Percentiles rank a stretch among this genome's conserved stretches.
Evolutionary conservation across 2,329 filamentous ascomycete species (phyloP).

Genomic region (Claviceps sp.): DNA sequence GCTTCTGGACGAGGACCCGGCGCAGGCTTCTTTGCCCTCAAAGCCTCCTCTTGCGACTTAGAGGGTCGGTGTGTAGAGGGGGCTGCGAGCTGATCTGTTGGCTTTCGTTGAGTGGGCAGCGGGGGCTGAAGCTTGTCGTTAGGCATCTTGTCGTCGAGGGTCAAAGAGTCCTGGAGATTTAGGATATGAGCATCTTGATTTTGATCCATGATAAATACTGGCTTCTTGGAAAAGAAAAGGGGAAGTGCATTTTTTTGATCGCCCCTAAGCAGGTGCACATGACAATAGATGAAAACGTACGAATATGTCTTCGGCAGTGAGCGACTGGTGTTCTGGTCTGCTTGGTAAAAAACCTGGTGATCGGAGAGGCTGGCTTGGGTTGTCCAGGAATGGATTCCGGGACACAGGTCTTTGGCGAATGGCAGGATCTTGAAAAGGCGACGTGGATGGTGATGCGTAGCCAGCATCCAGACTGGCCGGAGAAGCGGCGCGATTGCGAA

Average conservation of each 20-base stretch:
- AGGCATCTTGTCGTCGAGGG: slow-evolving; percentile 45
- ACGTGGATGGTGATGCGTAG: slow-evolving; percentile 29
- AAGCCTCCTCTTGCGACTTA: slow-evolving; percentile 53
- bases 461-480: slow-evolving; percentile 28
- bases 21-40: slow-evolving; percentile 31
- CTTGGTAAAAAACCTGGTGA: slow-evolving; percentile 38
- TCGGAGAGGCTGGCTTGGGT: slow-evolving; percentile 26
- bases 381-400: slow-evolving; percentile 64
- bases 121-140: slow-evolving; percentile 21
- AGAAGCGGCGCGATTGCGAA: slow-evolving; percentile 58
- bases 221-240: neutral
- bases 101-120: slow-evolving; percentile 25
- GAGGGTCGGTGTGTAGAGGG: slow-evolving; percentile 41
- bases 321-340: slow-evolving; percentile 28
- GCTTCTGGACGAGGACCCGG: slow-evolving; percentile 17
- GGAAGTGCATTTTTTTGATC: neutral
- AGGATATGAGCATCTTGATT: slow-evolving; percentile 4
- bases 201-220: neutral
- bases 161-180: slow-evolving; percentile 48
- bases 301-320: slow-evolving; percentile 59
- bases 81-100: slow-evolving; percentile 13
- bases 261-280: neutral
- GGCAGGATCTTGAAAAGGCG: slow-evolving; percentile 44
- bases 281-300: slow-evolving; percentile 38
- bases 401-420: slow-evolving; percentile 46